These are phyloP conservation scores for Solanum bukasovii DNA, from an alignment of 257 asterid species.

Conservation along the genomic window DNA sequence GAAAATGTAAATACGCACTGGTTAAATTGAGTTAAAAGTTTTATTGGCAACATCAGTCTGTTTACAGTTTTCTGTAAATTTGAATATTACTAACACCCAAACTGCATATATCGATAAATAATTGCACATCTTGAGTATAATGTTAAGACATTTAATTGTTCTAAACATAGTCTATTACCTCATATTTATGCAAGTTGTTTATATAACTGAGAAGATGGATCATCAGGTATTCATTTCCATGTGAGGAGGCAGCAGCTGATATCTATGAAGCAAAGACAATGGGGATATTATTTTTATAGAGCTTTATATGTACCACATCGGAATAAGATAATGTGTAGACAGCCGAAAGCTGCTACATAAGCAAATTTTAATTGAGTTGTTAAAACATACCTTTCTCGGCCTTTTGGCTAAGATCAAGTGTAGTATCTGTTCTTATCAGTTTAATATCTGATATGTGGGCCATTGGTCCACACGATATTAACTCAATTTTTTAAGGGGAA, in stretches of 20 bases:
- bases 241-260: background rate
- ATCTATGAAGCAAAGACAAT: background rate
- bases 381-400: slow-evolving; percentile 27
- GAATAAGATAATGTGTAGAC: background rate
- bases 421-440: background rate
- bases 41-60: background rate
- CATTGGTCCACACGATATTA: background rate
- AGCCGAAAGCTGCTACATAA: background rate
- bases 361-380: rapidly evolving
- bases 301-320: background rate
- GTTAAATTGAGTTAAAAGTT: background rate
- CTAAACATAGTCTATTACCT: background rate
- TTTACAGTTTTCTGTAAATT: background rate
- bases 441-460: background rate
- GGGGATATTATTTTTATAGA: background rate
- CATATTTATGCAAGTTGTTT: background rate
- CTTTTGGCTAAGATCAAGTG: slow-evolving; percentile 25
- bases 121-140: background rate
- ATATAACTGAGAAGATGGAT: background rate
- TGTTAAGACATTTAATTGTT: background rate
- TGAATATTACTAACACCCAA: background rate
- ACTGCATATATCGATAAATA: background rate
- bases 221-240: background rate
- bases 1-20: background rate
- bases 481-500: background rate